These are phyloP conservation scores for Echinosophora koreensis DNA, from an alignment of 306 rosid species.

Conservation along the genomic window DNA sequence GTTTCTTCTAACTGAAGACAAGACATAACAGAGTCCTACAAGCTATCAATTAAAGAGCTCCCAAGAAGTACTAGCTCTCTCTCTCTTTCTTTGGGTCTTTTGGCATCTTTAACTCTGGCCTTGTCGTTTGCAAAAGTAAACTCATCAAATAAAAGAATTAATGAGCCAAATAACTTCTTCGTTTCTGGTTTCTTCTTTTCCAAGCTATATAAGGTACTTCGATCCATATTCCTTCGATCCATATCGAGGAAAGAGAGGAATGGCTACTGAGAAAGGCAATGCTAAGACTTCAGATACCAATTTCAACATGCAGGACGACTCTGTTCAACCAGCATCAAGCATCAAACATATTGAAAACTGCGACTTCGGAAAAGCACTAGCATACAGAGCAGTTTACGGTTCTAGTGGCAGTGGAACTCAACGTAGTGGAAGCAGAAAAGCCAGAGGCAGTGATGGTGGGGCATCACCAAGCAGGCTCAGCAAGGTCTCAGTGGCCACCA, in stretches of 20 bases:
- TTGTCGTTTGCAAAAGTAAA: constrained; percentile 44
- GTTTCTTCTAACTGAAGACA: constrained; percentile 56
- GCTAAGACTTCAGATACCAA: constrained; percentile 43
- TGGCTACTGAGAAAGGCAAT: constrained; percentile 53
- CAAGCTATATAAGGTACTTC: constrained; percentile 43
- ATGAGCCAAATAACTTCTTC: constrained; percentile 30
- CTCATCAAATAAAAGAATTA: constrained; percentile 6
- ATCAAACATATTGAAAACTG: constrained; percentile 21
- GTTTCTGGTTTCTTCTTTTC: constrained; percentile 19
- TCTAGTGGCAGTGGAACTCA: constrained; percentile 32
- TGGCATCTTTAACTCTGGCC: constrained; percentile 46
- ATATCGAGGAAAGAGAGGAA: constrained; percentile 26
- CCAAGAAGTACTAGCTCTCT: constrained; percentile 1
- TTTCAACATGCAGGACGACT: constrained; percentile 12
- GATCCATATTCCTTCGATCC: background rate
- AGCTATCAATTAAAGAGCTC: constrained; percentile 42
- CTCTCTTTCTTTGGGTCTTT: constrained; percentile 31
- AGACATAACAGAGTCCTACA: constrained; percentile 27
- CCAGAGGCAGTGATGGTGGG: constrained; percentile 41
- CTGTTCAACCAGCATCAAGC: constrained; percentile 32
- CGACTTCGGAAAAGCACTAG: constrained; percentile 63
- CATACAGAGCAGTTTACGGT: constrained; percentile 61
- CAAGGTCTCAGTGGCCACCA: constrained; percentile 59
- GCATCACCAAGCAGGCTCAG: constrained; percentile 72
- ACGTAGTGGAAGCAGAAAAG: constrained; percentile 49